A percentile compares a stretch with the other conserved stretches of the same genome.
Evolutionary conservation across 208 protist genomes (phyloP).

Genomic region (Porcisia deanei): DNA sequence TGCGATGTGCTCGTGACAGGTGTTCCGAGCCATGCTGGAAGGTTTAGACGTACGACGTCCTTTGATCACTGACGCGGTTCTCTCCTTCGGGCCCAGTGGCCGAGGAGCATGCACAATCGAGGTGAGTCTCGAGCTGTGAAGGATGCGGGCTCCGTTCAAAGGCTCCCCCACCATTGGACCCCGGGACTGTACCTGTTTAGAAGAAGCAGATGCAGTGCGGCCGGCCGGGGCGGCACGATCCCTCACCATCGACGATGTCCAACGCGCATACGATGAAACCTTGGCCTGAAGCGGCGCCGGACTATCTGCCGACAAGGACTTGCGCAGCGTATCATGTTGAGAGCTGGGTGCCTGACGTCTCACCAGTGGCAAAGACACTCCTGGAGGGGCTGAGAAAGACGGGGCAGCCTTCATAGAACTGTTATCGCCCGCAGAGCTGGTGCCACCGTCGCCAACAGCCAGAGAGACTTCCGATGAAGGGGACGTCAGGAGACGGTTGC

Average conservation of each 20-base stretch:
- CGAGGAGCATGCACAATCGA: neutral
- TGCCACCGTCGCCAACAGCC: slow-evolving; percentile 1
- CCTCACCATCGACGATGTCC: neutral
- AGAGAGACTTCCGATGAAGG: slow-evolving; percentile 2
- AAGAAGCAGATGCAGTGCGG: neutral
- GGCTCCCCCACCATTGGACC: neutral
- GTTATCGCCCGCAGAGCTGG: neutral
- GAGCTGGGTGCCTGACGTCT: neutral
- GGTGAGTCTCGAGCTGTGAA: neutral
- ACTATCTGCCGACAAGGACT: neutral
- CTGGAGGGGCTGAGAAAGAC: slow-evolving; percentile 9
- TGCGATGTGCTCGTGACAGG: neutral
- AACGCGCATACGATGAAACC: neutral
- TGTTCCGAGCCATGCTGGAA: neutral
- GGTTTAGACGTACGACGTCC: neutral
- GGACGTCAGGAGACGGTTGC: neutral
- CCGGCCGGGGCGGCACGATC: neutral
- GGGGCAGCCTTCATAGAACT: neutral
- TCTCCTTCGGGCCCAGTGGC: neutral
- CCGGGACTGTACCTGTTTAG: neutral
- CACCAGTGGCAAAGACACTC: slow-evolving; percentile 1
- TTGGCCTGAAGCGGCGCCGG: slow-evolving; percentile 2
- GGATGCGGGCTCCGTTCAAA: neutral
- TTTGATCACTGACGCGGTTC: neutral
- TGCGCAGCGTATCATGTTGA: neutral